Base-by-base conservation (phyloP, 768 basidiomycete genomes). In the Pleurotus giganteus region DNA sequence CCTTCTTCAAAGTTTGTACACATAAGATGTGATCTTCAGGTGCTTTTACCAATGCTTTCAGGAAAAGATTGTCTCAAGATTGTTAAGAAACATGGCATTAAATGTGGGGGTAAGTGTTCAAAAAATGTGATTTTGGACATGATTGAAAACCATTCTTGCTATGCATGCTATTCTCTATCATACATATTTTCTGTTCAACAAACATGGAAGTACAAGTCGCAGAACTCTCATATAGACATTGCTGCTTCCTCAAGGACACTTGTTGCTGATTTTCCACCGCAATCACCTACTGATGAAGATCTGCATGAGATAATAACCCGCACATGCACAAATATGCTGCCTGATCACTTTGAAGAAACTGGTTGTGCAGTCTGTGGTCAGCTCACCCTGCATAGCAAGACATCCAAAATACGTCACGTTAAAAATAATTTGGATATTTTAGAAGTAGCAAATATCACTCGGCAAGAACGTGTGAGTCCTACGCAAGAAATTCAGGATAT, bases 331-430 rank as follows among this genome's bases (percentile, higher is more conserved):
- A 34, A 34, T 7, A 34, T 34, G 32, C 32, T 34, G 7, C 32
- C 32, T 7, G 7, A 7, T 15, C 7, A 34, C 19, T 7, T 54
- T 45, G 42, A 54, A 28, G 58, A 61, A 44, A 46, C 50, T 4
- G 60, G 61, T 3, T 61, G 60, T 55, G 60, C 61, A 1, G 60
- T 61, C 0, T 63, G 60, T 39, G 60, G 60, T 4, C 52, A 55
- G 43, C 21, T 58, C 0, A n/a, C 34, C 1, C 60, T 44, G 8
- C 21, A 15, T 11, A 21, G 12, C 5, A 24, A 58, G 12, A 34
- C 61, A 15, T 58, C 28, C 17, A 15, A 7, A 3, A 37, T 63
- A 8, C 55, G 46, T 17, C 12, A n/a, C 26, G 41, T 63, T 0
- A 54, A 50, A 41, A 34, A 24, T 13, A 7, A 46, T 2, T 24